phyloP scores from a whole-genome alignment of 2,329 filamentous ascomycete genomes.

The Nothophaeocryptopus gaeumannii region DNA sequence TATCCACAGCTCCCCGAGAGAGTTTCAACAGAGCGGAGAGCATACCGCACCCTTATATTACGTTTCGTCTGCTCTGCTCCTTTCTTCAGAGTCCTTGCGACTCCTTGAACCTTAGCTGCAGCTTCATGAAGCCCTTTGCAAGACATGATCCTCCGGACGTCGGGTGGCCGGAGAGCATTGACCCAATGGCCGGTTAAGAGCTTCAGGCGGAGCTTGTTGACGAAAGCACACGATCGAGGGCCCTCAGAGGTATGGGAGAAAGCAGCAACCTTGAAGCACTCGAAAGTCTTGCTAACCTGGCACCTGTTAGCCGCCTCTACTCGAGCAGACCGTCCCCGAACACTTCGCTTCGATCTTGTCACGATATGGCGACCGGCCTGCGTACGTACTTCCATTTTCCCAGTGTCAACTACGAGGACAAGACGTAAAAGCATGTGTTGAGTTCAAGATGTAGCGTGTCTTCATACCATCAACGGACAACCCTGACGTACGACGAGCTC shows the following conservation, averaged over 20 bases:
- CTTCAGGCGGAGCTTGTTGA: constrained; percentile 23
- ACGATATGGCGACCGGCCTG: constrained; percentile 61
- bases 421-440: constrained; percentile 3
- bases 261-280: neutral
- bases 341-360: constrained; percentile 68
- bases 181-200: neutral
- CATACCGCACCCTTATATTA: constrained; percentile 3
- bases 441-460: constrained; percentile 48
- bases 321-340: constrained; percentile 66
- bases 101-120: constrained; percentile 1
- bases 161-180: constrained; percentile 21
- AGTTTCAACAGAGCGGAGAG: constrained; percentile 2
- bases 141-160: constrained; percentile 25
- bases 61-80: neutral
- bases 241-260: constrained; percentile 28
- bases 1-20: neutral
- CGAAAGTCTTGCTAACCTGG: neutral
- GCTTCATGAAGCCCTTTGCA: constrained; percentile 18
- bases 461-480: constrained; percentile 59
- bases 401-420: neutral
- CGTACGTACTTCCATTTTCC: constrained; percentile 41
- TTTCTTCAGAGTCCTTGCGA: neutral
- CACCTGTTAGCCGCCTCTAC: constrained; percentile 59
- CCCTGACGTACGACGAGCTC: constrained; percentile 70
- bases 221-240: constrained; percentile 30